A percentile compares a stretch with the other conserved stretches of the same genome.
Conservation (phyloP, 176 grass and related monocot species). For the Eleusine indica region DNA sequence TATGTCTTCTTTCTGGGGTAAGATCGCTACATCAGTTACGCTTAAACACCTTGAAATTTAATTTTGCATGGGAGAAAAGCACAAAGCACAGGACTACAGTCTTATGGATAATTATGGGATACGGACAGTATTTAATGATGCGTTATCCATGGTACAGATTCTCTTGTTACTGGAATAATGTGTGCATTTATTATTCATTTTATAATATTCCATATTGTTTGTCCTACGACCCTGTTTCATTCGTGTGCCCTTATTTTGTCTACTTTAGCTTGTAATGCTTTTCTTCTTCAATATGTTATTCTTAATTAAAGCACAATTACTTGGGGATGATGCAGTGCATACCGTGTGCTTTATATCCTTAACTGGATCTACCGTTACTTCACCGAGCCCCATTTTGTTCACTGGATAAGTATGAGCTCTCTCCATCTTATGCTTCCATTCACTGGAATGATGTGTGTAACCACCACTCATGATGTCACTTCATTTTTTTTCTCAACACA, state of each 20-base stretch:
- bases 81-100: background rate
- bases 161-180: background rate
- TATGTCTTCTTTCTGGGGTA: conserved; percentile 98
- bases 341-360: conserved; percentile 85
- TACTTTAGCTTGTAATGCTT: background rate
- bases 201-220: background rate
- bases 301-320: background rate
- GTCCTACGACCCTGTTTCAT: background rate
- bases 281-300: background rate
- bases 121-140: background rate
- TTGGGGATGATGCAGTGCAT: conserved; percentile 59
- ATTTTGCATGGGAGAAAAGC: conserved; percentile 2
- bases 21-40: conserved; percentile 6
- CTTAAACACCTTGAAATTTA: background rate
- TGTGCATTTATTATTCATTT: conserved; percentile 3
- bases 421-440: background rate
- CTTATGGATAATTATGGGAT: background rate
- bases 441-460: background rate
- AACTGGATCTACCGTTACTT: conserved; percentile 96
- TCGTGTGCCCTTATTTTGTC: background rate
- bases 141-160: background rate
- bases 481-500: conserved; percentile 21
- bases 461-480: conserved; percentile 7
- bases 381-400: conserved; percentile 78
- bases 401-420: conserved; percentile 87